phyloP scores from a whole-genome alignment of 257 asterid genomes.

The Nicotiana sylvestris region DNA sequence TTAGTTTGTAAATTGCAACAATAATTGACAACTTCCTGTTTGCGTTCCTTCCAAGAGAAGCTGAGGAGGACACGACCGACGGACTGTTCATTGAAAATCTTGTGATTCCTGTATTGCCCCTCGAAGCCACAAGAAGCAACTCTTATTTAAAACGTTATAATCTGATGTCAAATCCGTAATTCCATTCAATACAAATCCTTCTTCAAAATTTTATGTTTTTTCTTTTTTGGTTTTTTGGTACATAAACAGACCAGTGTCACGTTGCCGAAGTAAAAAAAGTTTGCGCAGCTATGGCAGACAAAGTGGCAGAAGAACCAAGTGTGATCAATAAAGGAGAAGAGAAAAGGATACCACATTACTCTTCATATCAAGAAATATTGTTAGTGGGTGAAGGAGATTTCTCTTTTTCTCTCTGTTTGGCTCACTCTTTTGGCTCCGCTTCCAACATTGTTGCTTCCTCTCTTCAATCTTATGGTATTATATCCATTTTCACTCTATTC shows the following conservation, averaged over 20 bases:
- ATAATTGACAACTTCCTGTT: not conserved
- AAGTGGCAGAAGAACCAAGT: not conserved
- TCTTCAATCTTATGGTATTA: slow-evolving; percentile 47
- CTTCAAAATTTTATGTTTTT: not conserved
- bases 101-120: not conserved
- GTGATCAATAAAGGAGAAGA: not conserved
- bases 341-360: slow-evolving; percentile 32
- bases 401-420: slow-evolving; percentile 36
- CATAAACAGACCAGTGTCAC: not conserved
- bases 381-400: slow-evolving; percentile 58
- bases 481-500: not conserved
- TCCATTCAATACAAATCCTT: not conserved
- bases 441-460: slow-evolving; percentile 49
- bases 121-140: not conserved
- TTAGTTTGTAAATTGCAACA: not conserved
- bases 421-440: slow-evolving; percentile 26
- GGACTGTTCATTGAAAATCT: not conserved
- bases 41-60: not conserved
- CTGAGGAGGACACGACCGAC: not conserved
- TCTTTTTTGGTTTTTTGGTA: not conserved
- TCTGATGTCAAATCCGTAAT: not conserved
- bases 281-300: not conserved
- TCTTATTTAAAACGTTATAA: not conserved
- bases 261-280: no score
- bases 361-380: slow-evolving; percentile 28